Base-by-base conservation (phyloP, 768 basidiomycete genomes). In the Mycena rosella region DNA sequence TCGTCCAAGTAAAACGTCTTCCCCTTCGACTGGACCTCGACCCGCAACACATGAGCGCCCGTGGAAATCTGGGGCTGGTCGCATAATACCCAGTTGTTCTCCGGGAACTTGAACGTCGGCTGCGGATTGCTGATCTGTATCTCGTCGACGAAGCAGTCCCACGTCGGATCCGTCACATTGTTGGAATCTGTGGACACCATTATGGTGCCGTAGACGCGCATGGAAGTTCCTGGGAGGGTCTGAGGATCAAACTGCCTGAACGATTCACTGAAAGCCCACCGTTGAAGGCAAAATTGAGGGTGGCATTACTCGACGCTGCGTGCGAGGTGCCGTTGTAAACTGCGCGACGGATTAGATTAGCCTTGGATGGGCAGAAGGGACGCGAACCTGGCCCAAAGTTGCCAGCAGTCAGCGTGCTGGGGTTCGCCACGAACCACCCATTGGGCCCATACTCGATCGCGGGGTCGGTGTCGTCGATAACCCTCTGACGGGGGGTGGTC, bases 31-130 rank as follows among this genome's bases (percentile, higher is more conserved):
- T 68, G 70, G 15, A 74, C 75, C n/a, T 75, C 72, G 32, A 80
- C 56, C 1, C 69, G 76, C 10, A 80, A 51, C 7, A 63, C 69
- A 51, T 81, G 80, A 14, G 72, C 34, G 6, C 71, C 73, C 34
- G 75, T 69, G 9, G 62, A n/a, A 7, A 79, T 63, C 52, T 64
- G 58, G 24, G 67, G 52, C n/a, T 66, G 66, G 2, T 60, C 65
- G 57, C 80, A 81, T 18, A 81, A 66, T 3, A 38, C 13, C 78
- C 76, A 79, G 71, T 79, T 80, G 52, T 79, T 80, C 38, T 81
- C 78, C 9, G 55, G 27, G 32, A 60, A 69, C 22, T 52, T 49
- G 58, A 75, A 76, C 17, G 57, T 60, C 14, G 76, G 68, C 14
- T 70, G 32, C 11, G 67, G 58, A 7, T 72, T 53, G 15, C 54